Base-by-base conservation (phyloP, 345 rosid species). In the Trapa bicornis region DNA sequence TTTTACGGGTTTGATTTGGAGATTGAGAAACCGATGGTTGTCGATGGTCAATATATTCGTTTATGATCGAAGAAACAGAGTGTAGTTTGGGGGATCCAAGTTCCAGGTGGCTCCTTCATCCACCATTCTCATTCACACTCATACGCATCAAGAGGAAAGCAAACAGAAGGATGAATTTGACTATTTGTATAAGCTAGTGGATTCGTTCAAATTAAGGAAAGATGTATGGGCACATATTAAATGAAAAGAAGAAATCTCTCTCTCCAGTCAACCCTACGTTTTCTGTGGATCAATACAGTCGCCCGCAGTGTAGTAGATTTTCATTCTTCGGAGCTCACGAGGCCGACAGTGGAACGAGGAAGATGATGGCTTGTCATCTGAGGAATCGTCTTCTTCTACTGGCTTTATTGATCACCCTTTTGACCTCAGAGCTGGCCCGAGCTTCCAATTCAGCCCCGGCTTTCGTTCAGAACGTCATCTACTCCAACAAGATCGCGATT, bases 401-500 rank as follows among this genome's bases (percentile, higher is more conserved):
- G 29, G 67, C 43, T 22, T 4, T 73, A 13, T 6, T 69, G 52
- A 38, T 77, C 16, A 43, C 77, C 17, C 35, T 80, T 17, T 29
- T 77, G 61, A 13, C 76, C 8, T 10, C 76, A 7, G 68, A 33
- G 57, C 65, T 39, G 3, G 80, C 68, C 12, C 67, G 52, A 17
- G 89, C 94, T 41, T 75, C 84, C 68, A 82, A 76, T 74, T 91
- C 97, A 62, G 85, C 85, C 11, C 81, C 96, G 0, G 97, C 89
- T 39, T 89, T 84, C 50, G 97, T 91, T n/a, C 96, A 87, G 71
- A 81, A 91, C 80, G 67, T 78, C 60, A 87, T 91, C 76, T 84
- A 80, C 82, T 91, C 97, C 77, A 81, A 89, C 85, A 83, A 79
- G 85, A 89, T 89, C 63, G 91, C 87, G 75, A 82, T 89, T 72